phyloP scores from a whole-genome alignment of 257 asterid species.

The Rehmannia glutinosa region DNA sequence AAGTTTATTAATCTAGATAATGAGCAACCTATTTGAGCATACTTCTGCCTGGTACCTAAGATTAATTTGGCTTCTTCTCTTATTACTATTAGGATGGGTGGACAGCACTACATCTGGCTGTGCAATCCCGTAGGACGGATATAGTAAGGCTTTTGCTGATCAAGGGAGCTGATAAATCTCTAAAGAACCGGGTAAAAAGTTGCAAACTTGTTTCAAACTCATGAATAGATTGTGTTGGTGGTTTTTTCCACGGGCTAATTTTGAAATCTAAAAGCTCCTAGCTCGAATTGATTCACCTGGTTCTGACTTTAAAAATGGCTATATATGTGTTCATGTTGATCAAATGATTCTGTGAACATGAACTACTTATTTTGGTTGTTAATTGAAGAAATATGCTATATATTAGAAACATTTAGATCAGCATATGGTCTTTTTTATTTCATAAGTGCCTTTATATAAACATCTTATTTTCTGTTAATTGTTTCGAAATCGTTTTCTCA shows the following conservation, averaged over 20 bases:
- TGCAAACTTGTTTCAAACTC: not conserved
- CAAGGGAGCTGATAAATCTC: constrained; percentile 77
- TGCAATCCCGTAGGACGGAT: constrained; percentile 86
- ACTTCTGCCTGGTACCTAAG: not conserved
- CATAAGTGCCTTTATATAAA: not conserved
- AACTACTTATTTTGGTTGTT: not conserved
- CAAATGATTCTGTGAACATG: not conserved
- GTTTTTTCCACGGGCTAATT: not conserved
- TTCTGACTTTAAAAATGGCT: not conserved
- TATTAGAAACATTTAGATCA: not conserved
- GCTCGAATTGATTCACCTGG: not conserved
- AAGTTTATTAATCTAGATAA: constrained; percentile 21
- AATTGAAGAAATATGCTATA: not conserved
- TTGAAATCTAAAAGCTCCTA: not conserved
- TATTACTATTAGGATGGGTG: constrained; percentile 67
- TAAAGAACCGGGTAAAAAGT: constrained; percentile 56
- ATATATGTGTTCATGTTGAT: not conserved
- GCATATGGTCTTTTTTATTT: not conserved
- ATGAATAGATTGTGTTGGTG: not conserved
- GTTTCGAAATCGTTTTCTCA: constrained; percentile 17
- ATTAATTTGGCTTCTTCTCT: constrained; percentile 9
- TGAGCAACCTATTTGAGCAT: not conserved
- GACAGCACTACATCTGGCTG: constrained; percentile 89
- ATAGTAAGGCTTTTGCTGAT: constrained; percentile 74
- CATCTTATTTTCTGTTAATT: not conserved